Evolutionary conservation across 306 rosid genomes (phyloP).

Genomic region (Cucurbita moschata): DNA sequence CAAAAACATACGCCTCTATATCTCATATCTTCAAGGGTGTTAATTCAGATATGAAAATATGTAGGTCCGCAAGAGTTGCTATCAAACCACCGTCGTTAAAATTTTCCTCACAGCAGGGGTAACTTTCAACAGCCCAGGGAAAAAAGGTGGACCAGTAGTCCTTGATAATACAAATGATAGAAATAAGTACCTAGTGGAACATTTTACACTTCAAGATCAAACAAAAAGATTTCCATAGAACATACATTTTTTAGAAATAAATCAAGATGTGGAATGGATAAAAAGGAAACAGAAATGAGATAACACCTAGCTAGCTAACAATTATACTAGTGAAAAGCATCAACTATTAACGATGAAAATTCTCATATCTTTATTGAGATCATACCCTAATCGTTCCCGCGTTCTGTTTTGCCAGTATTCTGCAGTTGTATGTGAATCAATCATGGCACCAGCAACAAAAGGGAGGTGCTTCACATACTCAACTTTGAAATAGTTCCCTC

Average conservation of each 20-base stretch:
- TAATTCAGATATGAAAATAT: neutral
- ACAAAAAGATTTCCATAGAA: neutral
- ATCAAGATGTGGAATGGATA: neutral
- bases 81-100: neutral
- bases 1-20: neutral
- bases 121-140: neutral
- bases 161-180: neutral
- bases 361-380: neutral
- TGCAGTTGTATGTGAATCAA: conserved; percentile 83
- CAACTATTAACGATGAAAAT: neutral
- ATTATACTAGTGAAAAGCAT: neutral
- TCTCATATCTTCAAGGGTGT: neutral
- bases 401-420: conserved; percentile 92
- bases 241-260: neutral
- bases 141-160: neutral
- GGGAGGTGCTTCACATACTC: conserved; percentile 99
- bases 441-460: conserved; percentile 97
- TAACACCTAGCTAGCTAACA: neutral
- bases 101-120: neutral
- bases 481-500: conserved; percentile 90
- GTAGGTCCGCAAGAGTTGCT: neutral
- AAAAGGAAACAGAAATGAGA: neutral
- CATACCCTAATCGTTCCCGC: conserved; percentile 56
- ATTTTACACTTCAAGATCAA: neutral
- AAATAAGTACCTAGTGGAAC: neutral